Evolutionary conservation across 805 yeast genomes (phyloP).

Genomic region (Wickerhamomyces ciferrii): DNA sequence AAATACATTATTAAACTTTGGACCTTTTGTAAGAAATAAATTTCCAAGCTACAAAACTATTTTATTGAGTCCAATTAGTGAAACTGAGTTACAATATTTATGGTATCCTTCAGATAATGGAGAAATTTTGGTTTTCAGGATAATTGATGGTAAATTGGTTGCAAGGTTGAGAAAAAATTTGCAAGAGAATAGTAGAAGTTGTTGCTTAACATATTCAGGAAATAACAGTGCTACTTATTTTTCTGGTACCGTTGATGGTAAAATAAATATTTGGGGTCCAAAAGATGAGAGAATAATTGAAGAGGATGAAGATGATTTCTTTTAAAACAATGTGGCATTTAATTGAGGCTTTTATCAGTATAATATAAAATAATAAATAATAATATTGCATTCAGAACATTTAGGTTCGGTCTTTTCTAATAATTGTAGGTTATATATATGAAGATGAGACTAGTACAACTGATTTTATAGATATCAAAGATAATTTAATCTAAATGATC

Average conservation of each 20-base stretch:
- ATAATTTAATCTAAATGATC: too few species aligned
- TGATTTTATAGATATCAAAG: too few species aligned
- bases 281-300: slow-evolving; percentile 14
- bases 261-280: slow-evolving; percentile 53
- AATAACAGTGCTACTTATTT: slow-evolving; percentile 39
- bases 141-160: slow-evolving; percentile 58
- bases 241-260: slow-evolving; percentile 67
- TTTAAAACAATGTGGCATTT: too few species aligned
- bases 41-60: slow-evolving; percentile 24
- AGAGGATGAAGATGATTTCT: background rate
- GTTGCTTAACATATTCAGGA: slow-evolving; percentile 47
- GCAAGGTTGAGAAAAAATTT: slow-evolving; percentile 46
- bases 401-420: too few species aligned
- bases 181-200: slow-evolving; percentile 36
- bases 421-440: too few species aligned
- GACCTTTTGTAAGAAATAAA: slow-evolving; percentile 69
- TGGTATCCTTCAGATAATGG: slow-evolving; percentile 76
- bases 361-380: too few species aligned
- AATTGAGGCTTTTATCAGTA: too few species aligned
- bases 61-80: slow-evolving; percentile 35
- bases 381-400: too few species aligned
- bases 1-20: slow-evolving; percentile 68
- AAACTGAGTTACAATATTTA: slow-evolving; percentile 51
- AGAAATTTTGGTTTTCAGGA: slow-evolving; percentile 54
- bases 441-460: too few species aligned